Percentiles rank a stretch among this genome's conserved stretches.
Conservation (phyloP, 139 green algal genomes). For the Chlamydomonas sphaeroides region DNA sequence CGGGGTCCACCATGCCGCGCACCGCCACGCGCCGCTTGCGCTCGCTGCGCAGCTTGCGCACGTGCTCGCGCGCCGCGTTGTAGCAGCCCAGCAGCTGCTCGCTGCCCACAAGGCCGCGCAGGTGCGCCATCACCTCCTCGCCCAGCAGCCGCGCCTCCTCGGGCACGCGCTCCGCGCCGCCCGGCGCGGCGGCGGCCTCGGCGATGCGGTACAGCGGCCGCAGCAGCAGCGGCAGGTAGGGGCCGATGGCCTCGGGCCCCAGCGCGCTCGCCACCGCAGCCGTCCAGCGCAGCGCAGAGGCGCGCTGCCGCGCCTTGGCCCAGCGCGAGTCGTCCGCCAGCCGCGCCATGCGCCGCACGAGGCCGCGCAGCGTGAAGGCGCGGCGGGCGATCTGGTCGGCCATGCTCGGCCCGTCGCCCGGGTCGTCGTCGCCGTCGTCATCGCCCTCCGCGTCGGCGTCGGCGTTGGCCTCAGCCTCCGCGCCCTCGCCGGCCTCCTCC, state of each 20-base stretch:
- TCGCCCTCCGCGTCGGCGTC: conserved; percentile 29
- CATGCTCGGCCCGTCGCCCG: background rate
- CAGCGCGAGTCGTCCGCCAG: conserved; percentile 75
- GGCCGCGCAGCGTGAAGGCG: conserved; percentile 68
- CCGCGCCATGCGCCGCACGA: conserved; percentile 74
- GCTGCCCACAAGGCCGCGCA: conserved; percentile 71
- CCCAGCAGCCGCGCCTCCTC: conserved; percentile 59
- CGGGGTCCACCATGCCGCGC: conserved; percentile 80
- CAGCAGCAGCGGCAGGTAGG: conserved; percentile 76
- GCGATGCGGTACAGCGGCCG: conserved; percentile 83
- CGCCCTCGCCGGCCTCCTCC: conserved; percentile 21
- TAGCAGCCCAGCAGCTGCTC: conserved; percentile 79
- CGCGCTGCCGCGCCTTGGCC: conserved; percentile 57
- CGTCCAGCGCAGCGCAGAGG: conserved; percentile 80
- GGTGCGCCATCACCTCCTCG: conserved; percentile 80
- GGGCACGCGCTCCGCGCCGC: background rate
- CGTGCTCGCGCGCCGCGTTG: conserved; percentile 63
- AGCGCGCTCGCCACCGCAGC: conserved; percentile 72
- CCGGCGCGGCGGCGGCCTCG: conserved; percentile 51
- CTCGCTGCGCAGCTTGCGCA: conserved; percentile 54
- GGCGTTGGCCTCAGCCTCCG: conserved; percentile 34
- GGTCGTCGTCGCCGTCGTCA: conserved; percentile 44
- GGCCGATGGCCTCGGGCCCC: conserved; percentile 53
- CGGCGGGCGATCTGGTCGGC: conserved; percentile 13
- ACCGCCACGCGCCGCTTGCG: conserved; percentile 62